Evolutionary conservation across 2,329 filamentous ascomycete genomes (phyloP), one percentile per base, ranked within the genome.

Genomic region (Hirsutella thompsonii): DNA sequence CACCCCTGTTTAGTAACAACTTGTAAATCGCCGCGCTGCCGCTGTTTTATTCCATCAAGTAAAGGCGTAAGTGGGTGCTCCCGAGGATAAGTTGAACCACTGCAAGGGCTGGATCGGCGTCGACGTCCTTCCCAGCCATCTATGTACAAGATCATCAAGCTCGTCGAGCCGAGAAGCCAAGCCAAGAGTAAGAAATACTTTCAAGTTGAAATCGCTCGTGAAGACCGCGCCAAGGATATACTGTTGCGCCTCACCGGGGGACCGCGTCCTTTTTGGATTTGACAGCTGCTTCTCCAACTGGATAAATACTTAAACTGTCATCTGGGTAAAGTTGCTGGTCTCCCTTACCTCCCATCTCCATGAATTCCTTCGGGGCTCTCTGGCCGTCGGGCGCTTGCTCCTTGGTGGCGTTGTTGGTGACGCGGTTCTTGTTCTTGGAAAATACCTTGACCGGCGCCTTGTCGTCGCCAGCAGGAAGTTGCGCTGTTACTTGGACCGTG

Each of bases 301-400:
- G 58, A 50, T 76, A 77, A 43, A 69, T 62, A 51, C 69, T 74
- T 30, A 54, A 59, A 20, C 56, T 58, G 40, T 85, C 81, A 38
- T 85, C 68, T 9, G 73, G 76, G 56, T 80, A 95, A 13, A 95
- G 68, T 35, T 73, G 67, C 59, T 87, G 78, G 53, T 96, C 90
- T 5, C 88, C 90, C 52, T 83, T 85, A 14, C 87, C 87, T 32
- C 90, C 90, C 67, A 93, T 73, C 46, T 81, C 75, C 59, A 87
- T 81, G 51, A 95, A 96, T 52, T 92, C 87, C 5, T 73, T 68
- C 0, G 85, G 72, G 26, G 76, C 72, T 42, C 86, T 71, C 45
- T 79, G 68, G 26, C 77, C 74, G 20, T 77, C 75, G 0, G 89
- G 89, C 1, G 71, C 72, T 1, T 69, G 60, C 62, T 94, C 85